These are phyloP conservation scores for Hamamelis virginiana DNA, from an alignment of 164 flowering plant species.

Conservation along the genomic window DNA sequence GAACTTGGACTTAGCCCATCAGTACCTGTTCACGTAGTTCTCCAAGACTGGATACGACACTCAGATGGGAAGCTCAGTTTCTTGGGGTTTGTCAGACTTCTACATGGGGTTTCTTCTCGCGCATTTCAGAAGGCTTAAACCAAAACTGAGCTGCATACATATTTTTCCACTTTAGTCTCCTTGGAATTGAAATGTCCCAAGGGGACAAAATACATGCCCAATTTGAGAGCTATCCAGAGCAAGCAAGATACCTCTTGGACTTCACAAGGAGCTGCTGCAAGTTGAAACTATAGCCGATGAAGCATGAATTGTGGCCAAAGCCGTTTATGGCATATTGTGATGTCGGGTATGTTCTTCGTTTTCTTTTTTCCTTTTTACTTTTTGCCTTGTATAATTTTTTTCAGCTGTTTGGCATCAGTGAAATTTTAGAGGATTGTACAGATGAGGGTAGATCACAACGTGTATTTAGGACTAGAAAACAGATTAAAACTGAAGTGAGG, in stretches of 20 bases:
- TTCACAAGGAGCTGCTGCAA: background rate
- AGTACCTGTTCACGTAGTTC: conserved; percentile 88
- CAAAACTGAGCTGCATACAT: background rate
- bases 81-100: conserved; percentile 84
- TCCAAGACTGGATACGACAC: conserved; percentile 94
- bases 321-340: background rate
- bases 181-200: conserved; percentile 6
- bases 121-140: conserved; percentile 59
- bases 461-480: conserved; percentile 20
- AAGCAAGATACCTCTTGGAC: background rate
- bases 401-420: conserved; percentile 24
- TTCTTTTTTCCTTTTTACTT: background rate
- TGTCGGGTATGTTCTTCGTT: background rate
- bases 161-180: background rate
- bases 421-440: conserved; percentile 53
- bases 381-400: background rate
- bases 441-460: conserved; percentile 31
- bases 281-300: too few relatives aligned
- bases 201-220: conserved; percentile 2
- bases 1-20: conserved; percentile 93
- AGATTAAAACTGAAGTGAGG: conserved; percentile 9
- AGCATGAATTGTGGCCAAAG: conserved; percentile 3
- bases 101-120: conserved; percentile 82
- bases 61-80: conserved; percentile 93
- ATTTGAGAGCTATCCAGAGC: background rate